Evolutionary conservation across 225 moss, liverwort and hornwort genomes (phyloP).

Genomic region (Asterella californica): DNA sequence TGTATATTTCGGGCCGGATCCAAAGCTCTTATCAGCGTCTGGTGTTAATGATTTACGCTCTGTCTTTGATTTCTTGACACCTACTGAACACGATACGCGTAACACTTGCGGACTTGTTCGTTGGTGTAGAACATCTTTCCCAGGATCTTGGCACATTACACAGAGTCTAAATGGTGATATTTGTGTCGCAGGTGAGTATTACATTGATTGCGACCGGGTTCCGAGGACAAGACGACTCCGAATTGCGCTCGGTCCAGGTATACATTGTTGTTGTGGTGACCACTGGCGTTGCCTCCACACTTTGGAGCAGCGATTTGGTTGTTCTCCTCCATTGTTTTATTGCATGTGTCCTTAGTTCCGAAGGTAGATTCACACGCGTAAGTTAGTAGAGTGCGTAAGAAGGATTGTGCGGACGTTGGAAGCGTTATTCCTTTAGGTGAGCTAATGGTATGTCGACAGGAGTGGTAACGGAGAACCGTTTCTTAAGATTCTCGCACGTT

Average conservation of each 20-base stretch:
- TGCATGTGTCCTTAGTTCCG: not conserved
- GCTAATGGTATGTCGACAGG: not conserved
- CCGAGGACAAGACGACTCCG: slow-evolving; percentile 79
- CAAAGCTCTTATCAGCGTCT: not conserved
- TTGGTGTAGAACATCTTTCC: no score
- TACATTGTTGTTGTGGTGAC: not conserved
- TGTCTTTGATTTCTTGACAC: not conserved
- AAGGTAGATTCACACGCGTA: not conserved
- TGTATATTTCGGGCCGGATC: not conserved
- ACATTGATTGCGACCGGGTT: slow-evolving; percentile 96
- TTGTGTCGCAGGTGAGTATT: slow-evolving; percentile 74
- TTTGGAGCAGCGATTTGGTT: not conserved
- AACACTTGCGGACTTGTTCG: not conserved
- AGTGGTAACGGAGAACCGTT: not conserved
- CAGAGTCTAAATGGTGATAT: not conserved
- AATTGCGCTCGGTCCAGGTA: slow-evolving; percentile 69
- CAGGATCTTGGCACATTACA: no score
- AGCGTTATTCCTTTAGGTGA: not conserved
- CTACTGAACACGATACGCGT: not conserved
- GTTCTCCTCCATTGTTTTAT: not conserved
- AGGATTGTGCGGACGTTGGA: not conserved
- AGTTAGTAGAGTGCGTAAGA: not conserved
- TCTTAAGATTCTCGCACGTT: not conserved
- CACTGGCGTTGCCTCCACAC: not conserved
- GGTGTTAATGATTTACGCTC: not conserved